Percentiles rank a stretch among this genome's conserved stretches.
These are phyloP conservation scores for Arctostaphylos glauca DNA, from an alignment of 148 eudicot species.

Conservation along the genomic window DNA sequence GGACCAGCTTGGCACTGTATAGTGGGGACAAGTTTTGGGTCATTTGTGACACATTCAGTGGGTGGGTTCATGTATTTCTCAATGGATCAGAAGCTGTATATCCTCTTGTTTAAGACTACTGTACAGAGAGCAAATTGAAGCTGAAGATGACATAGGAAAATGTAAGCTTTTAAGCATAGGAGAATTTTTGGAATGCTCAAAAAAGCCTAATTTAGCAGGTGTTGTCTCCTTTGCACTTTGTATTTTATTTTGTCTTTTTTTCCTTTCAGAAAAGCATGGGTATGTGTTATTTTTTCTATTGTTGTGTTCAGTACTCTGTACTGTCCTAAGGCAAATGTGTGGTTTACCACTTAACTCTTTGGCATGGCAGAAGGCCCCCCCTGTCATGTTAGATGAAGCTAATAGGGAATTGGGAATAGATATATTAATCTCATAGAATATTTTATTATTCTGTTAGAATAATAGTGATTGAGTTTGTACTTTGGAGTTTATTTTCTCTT, in stretches of 20 bases:
- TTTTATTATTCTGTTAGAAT: too few relatives aligned
- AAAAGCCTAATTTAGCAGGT: not conserved
- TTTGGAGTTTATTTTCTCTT: too few relatives aligned
- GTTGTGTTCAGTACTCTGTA: not conserved
- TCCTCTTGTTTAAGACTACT: conserved; percentile 84
- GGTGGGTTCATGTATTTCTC: conserved; percentile 94
- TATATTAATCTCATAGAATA: too few relatives aligned
- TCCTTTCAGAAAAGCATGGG: not conserved
- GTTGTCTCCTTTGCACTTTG: conserved; percentile 12
- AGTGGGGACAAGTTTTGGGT: conserved; percentile 94
- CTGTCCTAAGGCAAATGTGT: conserved; percentile 8
- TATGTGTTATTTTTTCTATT: not conserved
- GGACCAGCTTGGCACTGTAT: conserved; percentile 99
- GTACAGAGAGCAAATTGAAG: conserved; percentile 70
- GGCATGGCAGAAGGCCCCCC: not conserved
- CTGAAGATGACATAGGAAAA: not conserved
- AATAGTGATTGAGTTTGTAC: too few relatives aligned
- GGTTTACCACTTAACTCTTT: not conserved
- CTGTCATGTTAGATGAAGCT: too few relatives aligned
- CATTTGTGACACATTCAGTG: conserved; percentile 93
- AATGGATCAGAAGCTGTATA: conserved; percentile 78
- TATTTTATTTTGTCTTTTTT: not conserved
- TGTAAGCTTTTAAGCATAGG: not conserved
- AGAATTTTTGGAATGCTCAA: conserved; percentile 4
- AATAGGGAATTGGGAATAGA: too few relatives aligned